phyloP scores from a whole-genome alignment of 352 stramenopile species.

The Pythium apleroticum region DNA sequence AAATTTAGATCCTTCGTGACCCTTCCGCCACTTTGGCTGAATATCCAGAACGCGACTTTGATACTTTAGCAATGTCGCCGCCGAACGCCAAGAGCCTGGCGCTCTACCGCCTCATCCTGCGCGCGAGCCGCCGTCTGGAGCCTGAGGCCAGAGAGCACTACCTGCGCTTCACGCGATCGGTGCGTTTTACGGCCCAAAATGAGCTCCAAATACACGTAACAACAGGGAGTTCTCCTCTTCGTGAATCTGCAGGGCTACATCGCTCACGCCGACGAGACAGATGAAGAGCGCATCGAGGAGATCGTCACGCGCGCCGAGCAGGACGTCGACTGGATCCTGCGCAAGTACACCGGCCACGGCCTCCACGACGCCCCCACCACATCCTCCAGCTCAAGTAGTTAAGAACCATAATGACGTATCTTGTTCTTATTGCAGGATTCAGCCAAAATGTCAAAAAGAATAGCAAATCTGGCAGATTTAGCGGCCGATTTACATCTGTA shows the following conservation, averaged over 20 bases:
- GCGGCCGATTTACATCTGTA: no score
- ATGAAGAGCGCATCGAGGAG: conserved; percentile 36
- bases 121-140: conserved; percentile 39
- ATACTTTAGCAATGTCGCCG: conserved; percentile 14
- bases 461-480: no score
- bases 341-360: conserved; percentile 35
- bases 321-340: conserved; percentile 50
- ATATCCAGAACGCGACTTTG: neutral
- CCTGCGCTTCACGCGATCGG: conserved; percentile 41
- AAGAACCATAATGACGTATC: no score
- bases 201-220: neutral
- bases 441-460: no score
- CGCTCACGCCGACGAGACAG: conserved; percentile 34
- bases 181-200: conserved; percentile 10
- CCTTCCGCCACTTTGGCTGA: neutral
- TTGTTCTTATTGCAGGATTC: no score
- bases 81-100: conserved; percentile 28
- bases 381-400: neutral
- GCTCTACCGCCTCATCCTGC: conserved; percentile 51
- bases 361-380: conserved; percentile 3
- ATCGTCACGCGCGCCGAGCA: conserved; percentile 38
- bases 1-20: neutral
- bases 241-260: conserved; percentile 33
- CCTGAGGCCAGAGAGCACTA: conserved; percentile 47
- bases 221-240: neutral